These are phyloP conservation scores for Endocladia muricata DNA, from an alignment of 31 red algal genomes.

Conservation along the genomic window DNA sequence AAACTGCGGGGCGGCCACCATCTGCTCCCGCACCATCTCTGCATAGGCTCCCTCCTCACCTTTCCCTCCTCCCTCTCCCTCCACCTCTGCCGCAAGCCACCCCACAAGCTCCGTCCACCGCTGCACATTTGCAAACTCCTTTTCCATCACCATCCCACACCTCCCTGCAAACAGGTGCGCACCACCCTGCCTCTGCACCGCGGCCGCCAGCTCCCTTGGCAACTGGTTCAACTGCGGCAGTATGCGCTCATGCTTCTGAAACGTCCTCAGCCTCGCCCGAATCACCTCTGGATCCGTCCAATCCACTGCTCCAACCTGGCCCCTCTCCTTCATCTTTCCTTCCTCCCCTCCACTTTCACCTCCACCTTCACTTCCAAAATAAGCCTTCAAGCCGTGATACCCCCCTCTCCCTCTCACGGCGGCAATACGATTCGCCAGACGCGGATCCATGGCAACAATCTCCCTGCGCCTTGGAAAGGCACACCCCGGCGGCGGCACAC, in stretches of 20 bases:
- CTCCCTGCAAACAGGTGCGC: conserved; percentile 10
- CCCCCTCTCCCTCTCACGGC: conserved; percentile 12
- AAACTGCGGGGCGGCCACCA: conserved; percentile 8
- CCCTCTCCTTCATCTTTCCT: not conserved
- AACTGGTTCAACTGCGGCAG: conserved; percentile 18
- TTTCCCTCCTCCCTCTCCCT: not conserved
- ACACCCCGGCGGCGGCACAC: not conserved
- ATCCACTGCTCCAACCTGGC: not conserved
- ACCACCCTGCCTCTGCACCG: conserved; percentile 15
- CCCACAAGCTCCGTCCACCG: conserved; percentile 3
- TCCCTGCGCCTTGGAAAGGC: conserved; percentile 1
- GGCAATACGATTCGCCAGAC: conserved; percentile 29
- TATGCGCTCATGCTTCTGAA: conserved; percentile 22
- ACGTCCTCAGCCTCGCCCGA: not conserved
- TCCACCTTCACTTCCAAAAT: not conserved
- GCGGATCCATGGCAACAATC: conserved; percentile 4
- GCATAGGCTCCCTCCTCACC: not conserved
- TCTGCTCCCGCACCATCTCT: not conserved
- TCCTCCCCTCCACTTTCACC: not conserved
- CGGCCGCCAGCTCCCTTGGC: conserved; percentile 7
- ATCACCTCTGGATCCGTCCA: conserved; percentile 19
- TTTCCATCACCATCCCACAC: conserved; percentile 6
- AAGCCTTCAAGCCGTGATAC: conserved; percentile 1
- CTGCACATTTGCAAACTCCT: conserved; percentile 11
- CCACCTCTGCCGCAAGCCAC: conserved; percentile 11